Base-by-base conservation (phyloP, 2,329 filamentous ascomycete species). In the Trichoderma sp. region DNA sequence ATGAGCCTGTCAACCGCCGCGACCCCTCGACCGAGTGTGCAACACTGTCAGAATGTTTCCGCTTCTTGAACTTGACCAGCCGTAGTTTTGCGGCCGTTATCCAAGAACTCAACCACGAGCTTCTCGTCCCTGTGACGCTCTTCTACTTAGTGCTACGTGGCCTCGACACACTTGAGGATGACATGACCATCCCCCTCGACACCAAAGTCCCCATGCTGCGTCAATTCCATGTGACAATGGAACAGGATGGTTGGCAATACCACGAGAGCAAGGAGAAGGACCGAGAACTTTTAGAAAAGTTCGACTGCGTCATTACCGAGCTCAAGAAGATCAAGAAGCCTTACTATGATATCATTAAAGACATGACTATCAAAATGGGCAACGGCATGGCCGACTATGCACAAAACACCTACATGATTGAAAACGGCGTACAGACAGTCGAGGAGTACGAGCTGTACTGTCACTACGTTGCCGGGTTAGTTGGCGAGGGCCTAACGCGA, bases 361-460 rank as follows among this genome's bases (percentile, higher is more conserved):
- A 98, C 74, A 97, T 98, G 76, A 93, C 93, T 35, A 84, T 89
- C 76, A 92, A 93, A 81, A 99, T 99, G 95, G 94, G 94, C 71
- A 94, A 98, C 76, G 95, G 95, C 73, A 99, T 99, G 95, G 95
- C 95, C 32, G 94, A 99, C 80, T 99, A 97, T 78, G 92, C 88
- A 48, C 84, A 91, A 72, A 95, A 96, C 74, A 90, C 92, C 15
- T 92, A 95, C 74, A 86, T 91, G 79, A 92, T 93, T 74, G 83
- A 87, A 71, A 88, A 93, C 69, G 93, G 93, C 57, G 90, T 98
- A 68, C 86, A 93, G 76, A 94, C 92, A 0, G 82, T 97, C 73
- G 86, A 90, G 63, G 94, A 98, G 73, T 99, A 98, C 79, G 94
- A 99, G 81, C 83, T 94, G 65, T 99, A 99, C 84, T 99, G 95